These are phyloP conservation scores for Colletotrichum filicis DNA, from an alignment of 2,329 filamentous ascomycete species.

Conservation along the genomic window DNA sequence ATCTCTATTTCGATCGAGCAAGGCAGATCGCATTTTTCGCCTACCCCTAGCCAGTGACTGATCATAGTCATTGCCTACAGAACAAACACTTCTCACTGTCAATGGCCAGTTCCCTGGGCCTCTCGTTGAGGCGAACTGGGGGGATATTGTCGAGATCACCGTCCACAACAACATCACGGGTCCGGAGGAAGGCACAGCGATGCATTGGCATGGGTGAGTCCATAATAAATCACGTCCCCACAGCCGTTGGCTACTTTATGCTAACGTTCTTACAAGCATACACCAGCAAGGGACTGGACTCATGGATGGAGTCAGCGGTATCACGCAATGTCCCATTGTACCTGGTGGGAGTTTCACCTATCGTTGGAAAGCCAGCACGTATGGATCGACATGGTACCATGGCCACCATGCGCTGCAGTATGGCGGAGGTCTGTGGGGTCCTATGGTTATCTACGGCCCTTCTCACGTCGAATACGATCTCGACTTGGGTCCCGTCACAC, in stretches of 20 bases:
- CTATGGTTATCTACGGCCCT: conserved; percentile 68
- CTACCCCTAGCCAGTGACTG: background rate
- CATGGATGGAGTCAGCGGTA: conserved; percentile 64
- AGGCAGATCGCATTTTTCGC: too few relatives aligned
- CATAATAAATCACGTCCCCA: background rate
- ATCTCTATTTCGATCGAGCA: background rate
- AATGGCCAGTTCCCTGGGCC: conserved; percentile 28
- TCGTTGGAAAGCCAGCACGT: conserved; percentile 63
- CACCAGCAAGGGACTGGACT: conserved; percentile 24
- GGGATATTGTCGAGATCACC: conserved; percentile 20
- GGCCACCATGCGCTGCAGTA: conserved; percentile 62
- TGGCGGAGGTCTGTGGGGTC: conserved; percentile 67
- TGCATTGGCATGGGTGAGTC: conserved; percentile 33
- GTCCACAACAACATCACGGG: conserved; percentile 31
- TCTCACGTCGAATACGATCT: conserved; percentile 63
- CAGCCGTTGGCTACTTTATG: too few relatives aligned
- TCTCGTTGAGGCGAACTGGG: conserved; percentile 31
- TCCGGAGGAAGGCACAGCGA: conserved; percentile 31
- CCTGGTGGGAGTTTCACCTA: conserved; percentile 66
- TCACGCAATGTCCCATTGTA: conserved; percentile 62
- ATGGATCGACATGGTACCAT: conserved; percentile 70
- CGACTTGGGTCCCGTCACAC: conserved; percentile 66
- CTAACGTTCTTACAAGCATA: conserved; percentile 8
- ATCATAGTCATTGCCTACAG: background rate
- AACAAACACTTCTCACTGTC: conserved; percentile 17